Conservation (phyloP, 2,329 filamentous ascomycete species). For the Aspergillus felis region DNA sequence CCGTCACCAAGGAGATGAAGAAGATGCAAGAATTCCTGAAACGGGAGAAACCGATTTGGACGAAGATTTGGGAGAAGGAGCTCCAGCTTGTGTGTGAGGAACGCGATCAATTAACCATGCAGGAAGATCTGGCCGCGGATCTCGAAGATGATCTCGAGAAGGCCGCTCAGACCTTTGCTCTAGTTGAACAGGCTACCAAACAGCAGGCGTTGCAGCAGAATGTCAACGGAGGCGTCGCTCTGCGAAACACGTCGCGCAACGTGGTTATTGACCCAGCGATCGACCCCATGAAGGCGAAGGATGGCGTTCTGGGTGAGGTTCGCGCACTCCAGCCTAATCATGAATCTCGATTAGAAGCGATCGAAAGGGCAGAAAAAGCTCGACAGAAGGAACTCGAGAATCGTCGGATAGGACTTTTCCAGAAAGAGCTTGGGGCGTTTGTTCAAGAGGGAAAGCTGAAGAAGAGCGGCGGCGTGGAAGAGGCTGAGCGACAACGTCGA, state of each 20-base stretch:
- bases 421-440: slow-evolving; percentile 78
- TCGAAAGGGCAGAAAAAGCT: slow-evolving; percentile 91
- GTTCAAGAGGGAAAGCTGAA: slow-evolving; percentile 89
- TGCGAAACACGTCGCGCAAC: slow-evolving; percentile 51
- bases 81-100: slow-evolving; percentile 94
- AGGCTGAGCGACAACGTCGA: slow-evolving; percentile 79
- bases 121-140: slow-evolving; percentile 91
- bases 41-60: slow-evolving; percentile 93
- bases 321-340: slow-evolving; percentile 92
- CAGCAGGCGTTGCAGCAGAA: slow-evolving; percentile 75
- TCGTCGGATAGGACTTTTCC: slow-evolving; percentile 70
- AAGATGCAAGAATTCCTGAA: slow-evolving; percentile 91
- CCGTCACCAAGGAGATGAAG: slow-evolving; percentile 79
- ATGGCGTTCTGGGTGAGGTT: slow-evolving; percentile 87
- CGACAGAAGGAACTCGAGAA: slow-evolving; percentile 82
- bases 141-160: slow-evolving; percentile 93
- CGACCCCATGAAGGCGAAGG: slow-evolving; percentile 80
- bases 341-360: slow-evolving; percentile 86
- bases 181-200: slow-evolving; percentile 97
- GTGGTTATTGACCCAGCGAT: slow-evolving; percentile 49
- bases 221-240: slow-evolving; percentile 38
- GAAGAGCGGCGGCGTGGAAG: slow-evolving; percentile 93
- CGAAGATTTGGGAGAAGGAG: slow-evolving; percentile 98
- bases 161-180: slow-evolving; percentile 83
- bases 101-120: slow-evolving; percentile 88